Conservation (phyloP, 768 basidiomycete species). For the Xerocomellus intermedius region DNA sequence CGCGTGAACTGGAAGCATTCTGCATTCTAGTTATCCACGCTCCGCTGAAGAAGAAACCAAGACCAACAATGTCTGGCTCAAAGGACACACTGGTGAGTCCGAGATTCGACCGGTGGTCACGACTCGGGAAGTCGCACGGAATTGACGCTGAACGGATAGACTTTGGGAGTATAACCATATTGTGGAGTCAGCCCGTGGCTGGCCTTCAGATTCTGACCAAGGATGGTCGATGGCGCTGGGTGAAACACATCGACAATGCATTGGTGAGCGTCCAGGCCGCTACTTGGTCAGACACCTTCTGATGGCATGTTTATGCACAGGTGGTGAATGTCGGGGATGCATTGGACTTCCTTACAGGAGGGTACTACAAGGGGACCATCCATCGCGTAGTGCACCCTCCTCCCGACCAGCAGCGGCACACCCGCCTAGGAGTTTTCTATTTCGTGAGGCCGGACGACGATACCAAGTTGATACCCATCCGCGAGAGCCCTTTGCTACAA, state of each 20-base stretch:
- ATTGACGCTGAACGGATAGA: slow-evolving; percentile 31
- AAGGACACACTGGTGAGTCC: slow-evolving; percentile 53
- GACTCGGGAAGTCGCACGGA: no score
- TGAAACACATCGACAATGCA: slow-evolving; percentile 58
- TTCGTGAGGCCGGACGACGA: slow-evolving; percentile 54
- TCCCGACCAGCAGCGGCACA: slow-evolving; percentile 45
- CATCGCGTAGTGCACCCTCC: slow-evolving; percentile 66
- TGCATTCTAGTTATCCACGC: slow-evolving; percentile 44
- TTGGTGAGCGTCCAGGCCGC: slow-evolving; percentile 36
- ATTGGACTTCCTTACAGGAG: slow-evolving; percentile 59
- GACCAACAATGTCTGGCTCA: slow-evolving; percentile 58
- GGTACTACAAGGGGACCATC: slow-evolving; percentile 57
- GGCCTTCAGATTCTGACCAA: slow-evolving; percentile 54
- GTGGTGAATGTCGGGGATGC: slow-evolving; percentile 61
- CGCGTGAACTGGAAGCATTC: background rate
- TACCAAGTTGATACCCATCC: slow-evolving; percentile 43
- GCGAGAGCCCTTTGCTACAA: slow-evolving; percentile 49
- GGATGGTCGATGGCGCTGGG: slow-evolving; percentile 56
- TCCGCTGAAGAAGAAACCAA: slow-evolving; percentile 47
- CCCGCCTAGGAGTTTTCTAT: slow-evolving; percentile 59
- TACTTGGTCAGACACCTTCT: background rate
- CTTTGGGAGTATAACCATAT: slow-evolving; percentile 52
- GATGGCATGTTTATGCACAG: slow-evolving; percentile 29
- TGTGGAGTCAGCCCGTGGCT: slow-evolving; percentile 61
- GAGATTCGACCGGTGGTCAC: no score